Conservation (phyloP, 176 grass and related monocot species). For the Phyllostachys edulis region DNA sequence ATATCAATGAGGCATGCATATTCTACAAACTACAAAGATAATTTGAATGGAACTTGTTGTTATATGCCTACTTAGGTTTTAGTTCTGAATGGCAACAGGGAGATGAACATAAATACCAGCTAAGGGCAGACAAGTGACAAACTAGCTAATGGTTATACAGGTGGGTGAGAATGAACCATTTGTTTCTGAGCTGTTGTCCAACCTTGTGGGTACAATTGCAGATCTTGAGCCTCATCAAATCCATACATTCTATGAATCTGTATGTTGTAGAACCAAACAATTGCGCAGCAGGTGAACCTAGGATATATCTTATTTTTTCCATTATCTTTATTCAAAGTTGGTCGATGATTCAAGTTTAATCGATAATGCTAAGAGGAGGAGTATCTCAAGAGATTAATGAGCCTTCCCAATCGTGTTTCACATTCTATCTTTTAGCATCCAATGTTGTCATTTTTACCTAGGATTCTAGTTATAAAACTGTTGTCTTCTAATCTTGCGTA, state of each 20-base stretch:
- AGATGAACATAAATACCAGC: no score
- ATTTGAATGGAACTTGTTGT: no score
- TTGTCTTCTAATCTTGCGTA: slow-evolving; percentile 40
- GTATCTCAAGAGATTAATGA: slow-evolving; percentile 85
- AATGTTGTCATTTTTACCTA: neutral
- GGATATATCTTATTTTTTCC: neutral
- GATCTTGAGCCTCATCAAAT: slow-evolving; percentile 83
- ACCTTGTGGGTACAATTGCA: slow-evolving; percentile 59
- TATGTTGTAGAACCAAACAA: slow-evolving; percentile 35
- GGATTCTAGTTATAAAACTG: neutral
- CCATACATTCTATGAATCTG: slow-evolving; percentile 86
- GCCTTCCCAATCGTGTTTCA: slow-evolving; percentile 73
- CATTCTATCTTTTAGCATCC: neutral
- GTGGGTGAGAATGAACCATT: slow-evolving; percentile 84
- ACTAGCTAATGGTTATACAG: slow-evolving; percentile 35
- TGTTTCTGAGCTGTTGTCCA: slow-evolving; percentile 66
- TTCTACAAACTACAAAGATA: no score
- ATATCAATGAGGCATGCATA: no score
- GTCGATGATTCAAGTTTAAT: slow-evolving; percentile 87
- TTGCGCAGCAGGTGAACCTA: neutral
- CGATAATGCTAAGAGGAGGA: slow-evolving; percentile 81
- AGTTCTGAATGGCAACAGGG: no score
- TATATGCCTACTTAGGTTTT: no score
- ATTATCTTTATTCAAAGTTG: slow-evolving; percentile 39
- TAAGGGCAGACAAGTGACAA: no score